Conservation (phyloP, 371 early-diverging fungal species). For the Mucor mucedo region DNA sequence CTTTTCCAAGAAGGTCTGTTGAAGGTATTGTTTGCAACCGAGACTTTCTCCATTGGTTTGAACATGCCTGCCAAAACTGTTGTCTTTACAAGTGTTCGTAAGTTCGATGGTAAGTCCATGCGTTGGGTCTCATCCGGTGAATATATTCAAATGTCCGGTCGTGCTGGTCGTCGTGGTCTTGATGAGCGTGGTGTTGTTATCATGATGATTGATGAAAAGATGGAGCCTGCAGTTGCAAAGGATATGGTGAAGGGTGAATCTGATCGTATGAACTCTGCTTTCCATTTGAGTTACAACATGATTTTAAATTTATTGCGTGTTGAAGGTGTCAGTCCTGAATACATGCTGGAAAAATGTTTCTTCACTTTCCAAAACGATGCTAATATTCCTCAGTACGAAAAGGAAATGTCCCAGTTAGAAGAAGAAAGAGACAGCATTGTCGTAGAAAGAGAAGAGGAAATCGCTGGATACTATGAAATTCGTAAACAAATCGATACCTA, state of each 20-base stretch:
- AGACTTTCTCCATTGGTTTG: slow-evolving; percentile 99
- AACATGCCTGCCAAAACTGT: slow-evolving; percentile 99
- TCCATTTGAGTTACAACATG: slow-evolving; percentile 99
- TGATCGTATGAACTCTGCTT: slow-evolving; percentile 96
- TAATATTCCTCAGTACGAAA: slow-evolving; percentile 80
- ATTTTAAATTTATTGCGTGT: slow-evolving; percentile 97
- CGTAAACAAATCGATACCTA: slow-evolving; percentile 73
- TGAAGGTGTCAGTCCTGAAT: slow-evolving; percentile 96
- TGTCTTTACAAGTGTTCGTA: slow-evolving; percentile 97
- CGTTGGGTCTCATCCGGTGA: slow-evolving; percentile 97
- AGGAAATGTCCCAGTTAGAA: slow-evolving; percentile 62
- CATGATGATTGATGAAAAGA: slow-evolving; percentile 95
- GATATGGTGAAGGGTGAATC: slow-evolving; percentile 94
- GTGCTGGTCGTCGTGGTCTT: slow-evolving; percentile 97
- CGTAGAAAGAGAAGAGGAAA: slow-evolving; percentile 73
- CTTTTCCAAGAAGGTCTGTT: slow-evolving; percentile 99
- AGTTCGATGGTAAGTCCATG: slow-evolving; percentile 94
- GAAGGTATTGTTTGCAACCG: slow-evolving; percentile 99
- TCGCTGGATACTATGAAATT: slow-evolving; percentile 80
- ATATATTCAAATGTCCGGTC: slow-evolving; percentile 99
- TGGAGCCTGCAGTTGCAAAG: slow-evolving; percentile 94
- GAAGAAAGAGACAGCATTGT: slow-evolving; percentile 56
- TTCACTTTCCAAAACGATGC: slow-evolving; percentile 95
- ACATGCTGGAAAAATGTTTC: slow-evolving; percentile 95
- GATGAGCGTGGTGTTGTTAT: slow-evolving; percentile 99